Conservation (phyloP, 2,329 filamentous ascomycete species). For the Zymoseptoria passerinii region DNA sequence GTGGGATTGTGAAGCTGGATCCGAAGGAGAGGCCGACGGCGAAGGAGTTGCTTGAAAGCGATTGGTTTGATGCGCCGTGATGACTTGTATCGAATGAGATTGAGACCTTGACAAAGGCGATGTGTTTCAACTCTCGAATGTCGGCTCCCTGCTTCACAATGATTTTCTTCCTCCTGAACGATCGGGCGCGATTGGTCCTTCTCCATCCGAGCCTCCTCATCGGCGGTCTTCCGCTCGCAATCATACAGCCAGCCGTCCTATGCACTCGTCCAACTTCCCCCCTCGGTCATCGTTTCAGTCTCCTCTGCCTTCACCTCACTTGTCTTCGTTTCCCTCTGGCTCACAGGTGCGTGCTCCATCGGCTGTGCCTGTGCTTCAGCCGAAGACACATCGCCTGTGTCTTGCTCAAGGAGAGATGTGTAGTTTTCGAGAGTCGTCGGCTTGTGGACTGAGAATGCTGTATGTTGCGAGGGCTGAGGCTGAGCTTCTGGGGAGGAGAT, state of each 20-base stretch:
- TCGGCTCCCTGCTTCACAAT: too few relatives aligned
- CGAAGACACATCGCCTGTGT: not conserved
- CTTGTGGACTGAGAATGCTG: not conserved
- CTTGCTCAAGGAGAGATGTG: not conserved
- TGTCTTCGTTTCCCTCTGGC: not conserved
- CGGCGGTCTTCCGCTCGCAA: too few relatives aligned
- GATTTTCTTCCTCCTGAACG: too few relatives aligned
- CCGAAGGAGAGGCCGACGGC: conserved; percentile 37
- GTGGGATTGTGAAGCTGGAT: conserved; percentile 38
- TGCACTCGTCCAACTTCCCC: not conserved
- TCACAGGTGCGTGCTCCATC: not conserved
- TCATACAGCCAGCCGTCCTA: too few relatives aligned
- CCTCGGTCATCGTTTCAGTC: not conserved
- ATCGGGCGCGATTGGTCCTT: too few relatives aligned
- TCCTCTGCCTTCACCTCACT: not conserved
- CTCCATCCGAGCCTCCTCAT: too few relatives aligned
- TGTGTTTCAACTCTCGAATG: too few relatives aligned
- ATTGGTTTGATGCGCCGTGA: conserved; percentile 28
- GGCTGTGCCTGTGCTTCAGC: not conserved
- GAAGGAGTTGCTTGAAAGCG: conserved; percentile 31
- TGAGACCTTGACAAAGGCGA: too few relatives aligned
- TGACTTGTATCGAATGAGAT: too few relatives aligned
- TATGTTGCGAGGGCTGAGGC: not conserved
- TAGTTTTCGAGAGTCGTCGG: not conserved
- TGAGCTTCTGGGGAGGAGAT: not conserved